Evolutionary conservation across 2,329 filamentous ascomycete species (phyloP).

Genomic region (Cladosporium austrohemisphaericum): DNA sequence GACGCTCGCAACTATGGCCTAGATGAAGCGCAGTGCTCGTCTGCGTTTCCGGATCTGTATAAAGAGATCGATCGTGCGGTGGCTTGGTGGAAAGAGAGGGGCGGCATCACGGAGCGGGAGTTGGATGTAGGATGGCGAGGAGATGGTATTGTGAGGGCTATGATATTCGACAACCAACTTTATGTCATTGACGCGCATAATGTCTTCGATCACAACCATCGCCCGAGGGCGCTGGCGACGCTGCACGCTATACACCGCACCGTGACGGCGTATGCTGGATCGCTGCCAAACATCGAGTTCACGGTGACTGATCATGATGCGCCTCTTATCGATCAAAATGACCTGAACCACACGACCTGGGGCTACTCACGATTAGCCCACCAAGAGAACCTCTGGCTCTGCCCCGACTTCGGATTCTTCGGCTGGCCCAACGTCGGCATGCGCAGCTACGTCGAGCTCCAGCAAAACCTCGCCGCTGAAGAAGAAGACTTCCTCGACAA

Average conservation of each 20-base stretch:
- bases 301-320: conserved; percentile 46
- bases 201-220: conserved; percentile 29
- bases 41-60: conserved; percentile 32
- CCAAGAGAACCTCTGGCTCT: conserved; percentile 42
- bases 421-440: conserved; percentile 48
- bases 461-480: conserved; percentile 15
- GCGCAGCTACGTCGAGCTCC: conserved; percentile 19
- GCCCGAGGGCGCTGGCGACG: conserved; percentile 33
- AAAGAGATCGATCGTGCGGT: conserved; percentile 30
- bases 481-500: conserved; percentile 36
- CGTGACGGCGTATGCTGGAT: conserved; percentile 38
- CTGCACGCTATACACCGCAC: conserved; percentile 49
- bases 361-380: conserved; percentile 38
- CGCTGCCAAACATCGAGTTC: conserved; percentile 49
- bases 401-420: conserved; percentile 55
- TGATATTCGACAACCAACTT: conserved; percentile 37
- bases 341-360: conserved; percentile 35
- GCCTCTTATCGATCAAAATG: conserved; percentile 25
- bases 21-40: conserved; percentile 28
- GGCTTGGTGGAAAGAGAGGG: conserved; percentile 23
- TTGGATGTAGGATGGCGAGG: conserved; percentile 30
- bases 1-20: conserved; percentile 30
- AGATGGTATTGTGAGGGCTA: conserved; percentile 33
- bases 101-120: conserved; percentile 28
- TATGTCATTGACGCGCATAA: conserved; percentile 35